Evolutionary conservation across 305 asterid species (phyloP), one percentile per base, ranked within the genome.

Genomic region (Euphrasia arctica): DNA sequence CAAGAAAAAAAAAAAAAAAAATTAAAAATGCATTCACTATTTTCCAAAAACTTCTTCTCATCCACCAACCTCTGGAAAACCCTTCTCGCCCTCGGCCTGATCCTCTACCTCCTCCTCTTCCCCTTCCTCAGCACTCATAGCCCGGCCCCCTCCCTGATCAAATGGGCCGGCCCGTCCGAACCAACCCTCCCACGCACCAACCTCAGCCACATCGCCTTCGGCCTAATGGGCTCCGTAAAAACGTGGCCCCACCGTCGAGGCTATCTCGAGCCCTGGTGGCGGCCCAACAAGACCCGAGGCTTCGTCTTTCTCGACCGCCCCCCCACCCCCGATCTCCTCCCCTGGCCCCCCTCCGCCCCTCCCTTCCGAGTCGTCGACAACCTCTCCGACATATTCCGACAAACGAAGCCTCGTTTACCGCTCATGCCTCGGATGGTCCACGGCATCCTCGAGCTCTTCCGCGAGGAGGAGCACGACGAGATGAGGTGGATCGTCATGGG

Each of bases 201-300:
- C 42, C 74, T 81, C 11, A 77, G 70, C 74, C 95, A 90, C 76
- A 75, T 90, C 5, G 78, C 88, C 2, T 81, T 87, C 62, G 95
- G 97, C 0, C 48, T 87, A 1, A 48, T 90, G 61, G 97, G 97
- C 0, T 87, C 89, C 0, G 80, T 73, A 1, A 31, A 28, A 1
- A 77, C 85, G 12, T 85, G 88, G 88, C 84, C 80, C 0, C 67
- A 77, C n/a, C 58, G 97, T 4, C 60, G 83, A n/a, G 73, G 72
- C 0, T 85, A 83, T 71, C 71, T 78, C 0, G 90, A 90, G 61
- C 55, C 97, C 5, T 90, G 97, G 95, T 90, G 97, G 97, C 72
- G 89, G 0, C 90, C 90, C 0, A 85, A 87, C 49, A 22, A 29
- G 4, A 87, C 90, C 0, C 72, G 67, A 0, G 95, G 97, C 22